phyloP scores from a whole-genome alignment of 305 asterid genomes.

The Fraxinus baroniana region DNA sequence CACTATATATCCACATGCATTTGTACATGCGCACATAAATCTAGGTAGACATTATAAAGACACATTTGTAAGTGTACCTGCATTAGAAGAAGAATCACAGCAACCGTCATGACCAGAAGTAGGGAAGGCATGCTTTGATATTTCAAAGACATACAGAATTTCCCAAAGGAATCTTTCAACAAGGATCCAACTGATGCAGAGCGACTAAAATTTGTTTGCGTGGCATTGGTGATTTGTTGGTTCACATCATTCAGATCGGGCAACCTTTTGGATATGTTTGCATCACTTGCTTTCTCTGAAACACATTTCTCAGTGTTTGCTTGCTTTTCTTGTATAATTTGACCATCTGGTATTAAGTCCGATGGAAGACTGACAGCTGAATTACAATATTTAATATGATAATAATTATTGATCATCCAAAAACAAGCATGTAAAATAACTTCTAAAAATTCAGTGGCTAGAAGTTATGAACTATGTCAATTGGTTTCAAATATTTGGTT shows the following conservation, averaged over 20 bases:
- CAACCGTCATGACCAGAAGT: constrained; percentile 54
- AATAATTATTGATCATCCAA: constrained; percentile 5
- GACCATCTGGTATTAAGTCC: constrained; percentile 39
- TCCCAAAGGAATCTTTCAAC: constrained; percentile 37
- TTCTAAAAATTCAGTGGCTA: not conserved
- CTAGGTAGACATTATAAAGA: not conserved
- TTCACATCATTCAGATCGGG: constrained; percentile 35
- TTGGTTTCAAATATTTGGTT: constrained; percentile 16
- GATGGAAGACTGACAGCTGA: constrained; percentile 27
- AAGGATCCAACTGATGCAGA: constrained; percentile 42
- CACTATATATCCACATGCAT: not conserved
- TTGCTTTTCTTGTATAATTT: constrained; percentile 32
- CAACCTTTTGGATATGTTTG: constrained; percentile 27
- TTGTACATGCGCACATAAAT: not conserved
- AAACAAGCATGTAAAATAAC: not conserved
- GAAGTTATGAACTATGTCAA: constrained; percentile 1
- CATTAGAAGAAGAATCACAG: constrained; percentile 74
- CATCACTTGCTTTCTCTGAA: constrained; percentile 29
- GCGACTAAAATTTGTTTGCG: constrained; percentile 28
- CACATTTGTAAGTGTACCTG: constrained; percentile 57
- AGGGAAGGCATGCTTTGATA: constrained; percentile 50
- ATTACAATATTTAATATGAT: constrained; percentile 12
- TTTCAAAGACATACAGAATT: constrained; percentile 47
- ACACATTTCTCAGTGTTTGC: constrained; percentile 23
- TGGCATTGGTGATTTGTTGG: constrained; percentile 33